These are phyloP conservation scores for Microdochium nivale DNA, from an alignment of 2,329 filamentous ascomycete genomes.

Conservation along the genomic window DNA sequence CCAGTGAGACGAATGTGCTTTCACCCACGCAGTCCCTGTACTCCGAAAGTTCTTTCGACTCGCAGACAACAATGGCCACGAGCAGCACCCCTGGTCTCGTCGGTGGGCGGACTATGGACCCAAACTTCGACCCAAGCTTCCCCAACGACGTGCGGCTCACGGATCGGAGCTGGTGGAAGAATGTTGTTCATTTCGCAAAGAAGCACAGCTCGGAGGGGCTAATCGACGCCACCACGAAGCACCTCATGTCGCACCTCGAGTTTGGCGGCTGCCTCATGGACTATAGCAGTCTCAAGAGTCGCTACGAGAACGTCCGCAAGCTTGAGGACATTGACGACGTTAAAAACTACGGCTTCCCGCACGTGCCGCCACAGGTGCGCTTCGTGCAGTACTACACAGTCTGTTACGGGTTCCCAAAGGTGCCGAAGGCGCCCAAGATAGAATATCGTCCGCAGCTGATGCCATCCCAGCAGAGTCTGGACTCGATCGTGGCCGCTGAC, in stretches of 20 bases:
- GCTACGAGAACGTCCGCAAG: constrained; percentile 61
- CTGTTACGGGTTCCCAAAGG: constrained; percentile 64
- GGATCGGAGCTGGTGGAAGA: constrained; percentile 60
- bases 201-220: constrained; percentile 70
- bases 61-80: not conserved
- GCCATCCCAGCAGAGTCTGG: not conserved
- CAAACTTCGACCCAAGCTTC: constrained; percentile 69
- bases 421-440: constrained; percentile 20
- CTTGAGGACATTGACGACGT: constrained; percentile 64
- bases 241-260: constrained; percentile 73
- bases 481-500: not conserved
- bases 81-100: not conserved
- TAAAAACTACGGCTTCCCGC: constrained; percentile 18
- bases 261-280: constrained; percentile 78
- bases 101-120: constrained; percentile 29
- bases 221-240: constrained; percentile 59
- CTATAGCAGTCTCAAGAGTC: constrained; percentile 56
- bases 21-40: constrained; percentile 10
- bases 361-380: constrained; percentile 47
- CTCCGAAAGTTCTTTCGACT: constrained; percentile 1
- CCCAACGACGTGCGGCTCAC: constrained; percentile 64
- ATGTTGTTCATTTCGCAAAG: constrained; percentile 65
- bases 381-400: constrained; percentile 89
- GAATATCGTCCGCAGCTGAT: not conserved
- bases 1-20: constrained; percentile 8